Base-by-base conservation (phyloP, 345 rosid genomes). In the Firmiana major region DNA sequence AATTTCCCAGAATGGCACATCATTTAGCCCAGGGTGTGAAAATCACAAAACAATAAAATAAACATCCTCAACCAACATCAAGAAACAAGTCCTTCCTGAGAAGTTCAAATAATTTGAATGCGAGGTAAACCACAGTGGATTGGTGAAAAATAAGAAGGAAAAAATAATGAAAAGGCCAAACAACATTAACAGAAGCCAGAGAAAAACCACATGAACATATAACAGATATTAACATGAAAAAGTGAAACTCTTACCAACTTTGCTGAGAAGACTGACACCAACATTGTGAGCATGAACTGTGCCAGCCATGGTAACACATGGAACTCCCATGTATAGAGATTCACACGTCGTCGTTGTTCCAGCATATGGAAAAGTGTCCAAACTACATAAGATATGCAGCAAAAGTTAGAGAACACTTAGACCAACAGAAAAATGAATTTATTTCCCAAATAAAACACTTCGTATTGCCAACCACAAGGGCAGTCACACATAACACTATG, bases 311-410 rank as follows among this genome's bases (percentile, higher is more conserved):
- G 99, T 88, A 80, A 95, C 88, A 76, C 99, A 95, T 34, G 99
- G 99, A 74, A 95, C 99, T 73, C 99, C 99, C 99, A 95, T 95
- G 88, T 88, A 95, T 51, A 95, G 84, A 46, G 99, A 96, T 86
- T 96, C 99, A 78, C 99, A 96, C 0, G 99, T 96, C 4, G 99
- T 96, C 21, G 99, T 97, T 1, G 99, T 97, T 83, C 99, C 99
- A 77, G 99, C 99, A 87, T 96, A 96, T 15, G 98, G 99, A 77
- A 97, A 97, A 75, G 99, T 92, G 84, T 97, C 99, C 98, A 97
- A 88, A 81, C 99, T 97, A 79, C 84, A 79, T 15, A 51, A 72
- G 71, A 75, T 51, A 76, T 43, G 64, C 6, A 73, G 45, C 34
- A 75, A 60, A 67, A 1, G 7, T 80, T 51, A 78, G 43, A 60